Percentiles rank a stretch among this genome's conserved stretches.
phyloP scores from a whole-genome alignment of 768 basidiomycete species.

The Paxillus ammoniavirescens region DNA sequence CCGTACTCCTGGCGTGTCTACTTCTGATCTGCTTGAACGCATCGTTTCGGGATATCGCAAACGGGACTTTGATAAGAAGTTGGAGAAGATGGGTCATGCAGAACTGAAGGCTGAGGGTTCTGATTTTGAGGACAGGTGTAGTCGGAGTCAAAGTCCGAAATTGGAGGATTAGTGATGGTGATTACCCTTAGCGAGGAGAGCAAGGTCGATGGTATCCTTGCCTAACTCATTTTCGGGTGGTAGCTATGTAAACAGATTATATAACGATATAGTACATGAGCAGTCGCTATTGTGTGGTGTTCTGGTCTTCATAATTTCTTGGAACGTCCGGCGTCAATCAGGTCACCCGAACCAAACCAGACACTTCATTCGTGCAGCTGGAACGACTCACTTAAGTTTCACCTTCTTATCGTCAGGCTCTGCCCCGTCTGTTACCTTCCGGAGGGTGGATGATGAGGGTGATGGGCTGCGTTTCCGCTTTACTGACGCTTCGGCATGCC shows the following conservation, averaged over 20 bases:
- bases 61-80: constrained; percentile 84
- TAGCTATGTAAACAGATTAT: neutral
- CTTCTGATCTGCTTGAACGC: constrained; percentile 88
- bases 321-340: neutral
- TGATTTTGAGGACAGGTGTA: constrained; percentile 16
- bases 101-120: constrained; percentile 64
- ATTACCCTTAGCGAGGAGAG: neutral
- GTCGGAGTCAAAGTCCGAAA: constrained; percentile 3
- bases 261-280: constrained; percentile 13
- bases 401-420: constrained; percentile 20
- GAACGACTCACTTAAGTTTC: constrained; percentile 11
- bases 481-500: constrained; percentile 9
- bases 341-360: neutral
- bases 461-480: constrained; percentile 32
- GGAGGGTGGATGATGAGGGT: neutral
- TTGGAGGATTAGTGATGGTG: neutral
- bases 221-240: neutral
- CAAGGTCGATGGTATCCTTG: neutral
- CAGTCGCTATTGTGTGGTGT: neutral
- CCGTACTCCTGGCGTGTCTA: constrained; percentile 92
- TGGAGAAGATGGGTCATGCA: constrained; percentile 81
- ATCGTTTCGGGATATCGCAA: constrained; percentile 87
- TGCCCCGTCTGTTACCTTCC: constrained; percentile 6
- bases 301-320: neutral
- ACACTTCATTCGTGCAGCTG: neutral